Evolutionary conservation across 768 basidiomycete genomes (phyloP), one percentile per base, ranked within the genome.

Genomic region (Mrakia gelida): DNA sequence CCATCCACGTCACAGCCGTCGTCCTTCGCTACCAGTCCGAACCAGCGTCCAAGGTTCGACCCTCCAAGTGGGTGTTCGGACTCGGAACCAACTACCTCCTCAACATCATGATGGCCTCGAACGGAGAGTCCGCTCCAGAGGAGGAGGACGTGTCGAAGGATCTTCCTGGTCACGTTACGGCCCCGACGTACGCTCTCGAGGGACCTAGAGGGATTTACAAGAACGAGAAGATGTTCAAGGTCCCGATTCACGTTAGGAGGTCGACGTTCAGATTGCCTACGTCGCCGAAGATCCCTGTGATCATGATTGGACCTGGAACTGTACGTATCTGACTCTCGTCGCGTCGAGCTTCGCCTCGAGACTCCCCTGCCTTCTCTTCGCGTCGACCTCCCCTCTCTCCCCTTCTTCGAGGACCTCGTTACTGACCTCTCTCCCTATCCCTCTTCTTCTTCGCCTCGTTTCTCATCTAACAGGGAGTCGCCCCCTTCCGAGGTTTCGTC

Each of bases 301-400:
- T 99, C 85, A 98, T 99, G 97, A 90, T 99, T 84, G 97, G 97
- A 61, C 97, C 97, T 79, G 97, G 97, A 74, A 99, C 95, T 77
- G 95, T 96, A 84, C 86, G 93, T 89, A 56, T 67, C 26, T 34
- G 32, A 45, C 11, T 38, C 67, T 71, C 49, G 49, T 52, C 49
- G 49, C 13, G 49, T 21, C 18, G 49, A 52, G 18, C 49, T 21
- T 52, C 18, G 45, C 15, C 7, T 3, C 45, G 45, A 38, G 38
- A 38, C 38, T 45, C 45, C 11, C 9, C 45, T 43, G 6, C 11
- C 41, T 43, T 45, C 45, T 45, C 11, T 13, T 15, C 71, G 30
- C 18, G n/a, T 30, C 62, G 80, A 59, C 80, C 75, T 80, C 49
- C 81, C 45, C 59, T 34, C 49, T 16, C 15, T 45, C 49, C 49